These are phyloP conservation scores for Oropetium thomaeum DNA, from an alignment of 176 grass and related monocot genomes.

Conservation along the genomic window DNA sequence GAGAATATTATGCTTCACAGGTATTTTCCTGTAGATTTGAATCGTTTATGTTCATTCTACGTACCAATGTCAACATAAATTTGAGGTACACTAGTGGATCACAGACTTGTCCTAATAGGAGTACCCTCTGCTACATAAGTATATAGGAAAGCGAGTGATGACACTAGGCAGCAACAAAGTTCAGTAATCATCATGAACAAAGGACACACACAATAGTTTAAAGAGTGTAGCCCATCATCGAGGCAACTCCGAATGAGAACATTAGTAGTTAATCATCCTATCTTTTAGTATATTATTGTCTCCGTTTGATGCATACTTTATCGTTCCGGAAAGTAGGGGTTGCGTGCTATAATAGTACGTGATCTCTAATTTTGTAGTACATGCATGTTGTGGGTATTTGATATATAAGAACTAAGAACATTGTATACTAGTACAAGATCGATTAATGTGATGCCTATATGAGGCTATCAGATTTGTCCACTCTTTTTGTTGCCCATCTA, in stretches of 20 bases:
- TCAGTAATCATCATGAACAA: not conserved
- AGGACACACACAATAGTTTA: not conserved
- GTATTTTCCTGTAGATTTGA: too few species aligned
- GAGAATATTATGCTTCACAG: too few species aligned
- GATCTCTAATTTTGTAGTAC: not conserved
- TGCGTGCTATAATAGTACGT: too few species aligned
- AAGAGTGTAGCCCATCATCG: not conserved
- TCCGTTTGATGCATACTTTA: too few species aligned
- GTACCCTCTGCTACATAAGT: not conserved
- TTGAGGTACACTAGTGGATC: too few species aligned
- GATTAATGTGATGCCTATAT: not conserved
- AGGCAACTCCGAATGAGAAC: not conserved
- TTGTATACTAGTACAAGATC: too few species aligned
- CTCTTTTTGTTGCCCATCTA: slow-evolving; percentile 18
- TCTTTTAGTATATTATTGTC: too few species aligned
- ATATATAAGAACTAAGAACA: too few species aligned
- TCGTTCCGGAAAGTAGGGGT: too few species aligned
- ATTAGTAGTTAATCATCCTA: too few species aligned
- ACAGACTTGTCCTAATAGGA: not conserved
- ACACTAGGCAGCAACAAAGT: not conserved
- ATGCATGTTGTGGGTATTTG: not conserved
- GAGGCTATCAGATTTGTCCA: not conserved
- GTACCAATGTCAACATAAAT: too few species aligned
- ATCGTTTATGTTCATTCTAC: too few species aligned
- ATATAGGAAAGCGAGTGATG: not conserved